These are phyloP conservation scores for Buddleja alternifolia DNA, from an alignment of 257 asterid genomes.

Conservation along the genomic window DNA sequence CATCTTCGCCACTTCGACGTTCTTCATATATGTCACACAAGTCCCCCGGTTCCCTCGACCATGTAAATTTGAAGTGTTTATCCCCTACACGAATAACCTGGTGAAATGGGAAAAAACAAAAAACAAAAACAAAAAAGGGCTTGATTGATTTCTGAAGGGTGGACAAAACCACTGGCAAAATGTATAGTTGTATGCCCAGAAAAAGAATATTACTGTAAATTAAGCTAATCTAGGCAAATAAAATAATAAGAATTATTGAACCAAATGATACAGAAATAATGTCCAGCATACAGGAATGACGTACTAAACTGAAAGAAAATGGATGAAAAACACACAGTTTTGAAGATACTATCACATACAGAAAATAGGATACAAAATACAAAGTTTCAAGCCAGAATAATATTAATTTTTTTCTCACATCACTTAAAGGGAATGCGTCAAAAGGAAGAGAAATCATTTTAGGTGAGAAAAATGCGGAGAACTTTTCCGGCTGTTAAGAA, in stretches of 20 bases:
- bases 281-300: slow-evolving; percentile 14
- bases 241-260: neutral
- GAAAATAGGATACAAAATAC: neutral
- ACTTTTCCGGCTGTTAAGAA: neutral
- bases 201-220: neutral
- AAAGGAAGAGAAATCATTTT: neutral
- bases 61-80: slow-evolving; percentile 83
- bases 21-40: slow-evolving; percentile 95
- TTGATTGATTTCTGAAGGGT: slow-evolving; percentile 6
- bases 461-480: neutral
- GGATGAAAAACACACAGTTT: slow-evolving; percentile 7
- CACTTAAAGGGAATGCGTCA: neutral
- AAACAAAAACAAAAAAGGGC: neutral
- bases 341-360: neutral
- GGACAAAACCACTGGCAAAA: neutral
- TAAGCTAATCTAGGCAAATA: slow-evolving; percentile 6
- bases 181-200: neutral
- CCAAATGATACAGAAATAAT: slow-evolving; percentile 3
- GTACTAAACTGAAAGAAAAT: slow-evolving; percentile 10
- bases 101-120: slow-evolving; percentile 19
- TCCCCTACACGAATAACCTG: slow-evolving; percentile 91
- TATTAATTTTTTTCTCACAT: slow-evolving; percentile 1
- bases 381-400: neutral
- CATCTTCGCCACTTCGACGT: slow-evolving; percentile 85
- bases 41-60: slow-evolving; percentile 89